A percentile compares a stretch with the other conserved stretches of the same genome.
phyloP scores from a whole-genome alignment of 2,329 filamentous ascomycete genomes.

The Ophiostoma quercus region DNA sequence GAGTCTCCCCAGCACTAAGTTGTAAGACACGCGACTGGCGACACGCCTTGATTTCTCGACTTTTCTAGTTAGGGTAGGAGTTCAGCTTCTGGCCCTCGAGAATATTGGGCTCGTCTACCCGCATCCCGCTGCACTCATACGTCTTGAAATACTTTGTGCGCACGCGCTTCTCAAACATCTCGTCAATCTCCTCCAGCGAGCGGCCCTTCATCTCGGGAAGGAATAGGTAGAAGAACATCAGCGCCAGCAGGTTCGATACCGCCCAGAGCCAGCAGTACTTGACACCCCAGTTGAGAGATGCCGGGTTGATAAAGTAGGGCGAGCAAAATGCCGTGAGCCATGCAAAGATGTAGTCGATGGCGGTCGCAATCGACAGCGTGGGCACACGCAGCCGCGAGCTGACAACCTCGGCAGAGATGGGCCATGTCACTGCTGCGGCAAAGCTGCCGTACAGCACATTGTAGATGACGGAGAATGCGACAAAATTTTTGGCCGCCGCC shows the following conservation, averaged over 20 bases:
- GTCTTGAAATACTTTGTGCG: not conserved
- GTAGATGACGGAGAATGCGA: not conserved
- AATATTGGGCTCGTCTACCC: not conserved
- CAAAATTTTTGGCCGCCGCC: not conserved
- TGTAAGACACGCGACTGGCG: not conserved
- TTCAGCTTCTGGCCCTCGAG: not conserved
- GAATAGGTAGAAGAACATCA: not conserved
- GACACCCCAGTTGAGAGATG: not conserved
- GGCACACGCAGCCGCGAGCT: not conserved
- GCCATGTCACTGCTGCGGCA: not conserved
- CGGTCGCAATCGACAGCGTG: not conserved
- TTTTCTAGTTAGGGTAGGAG: no score
- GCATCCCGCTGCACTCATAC: not conserved
- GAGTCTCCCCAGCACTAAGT: not conserved
- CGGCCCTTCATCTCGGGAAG: not conserved
- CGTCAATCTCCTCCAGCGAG: conserved; percentile 1
- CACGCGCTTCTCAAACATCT: not conserved
- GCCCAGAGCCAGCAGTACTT: not conserved
- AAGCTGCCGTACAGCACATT: not conserved
- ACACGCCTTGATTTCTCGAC: not conserved
- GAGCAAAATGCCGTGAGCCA: not conserved
- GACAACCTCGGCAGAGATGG: not conserved
- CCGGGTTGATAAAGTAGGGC: not conserved
- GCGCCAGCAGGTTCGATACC: not conserved
- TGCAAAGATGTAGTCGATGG: not conserved